A percentile compares a stretch with the other conserved stretches of the same genome.
Evolutionary conservation across 805 yeast genomes (phyloP).

Genomic region (Yarrowia keelungensis): DNA sequence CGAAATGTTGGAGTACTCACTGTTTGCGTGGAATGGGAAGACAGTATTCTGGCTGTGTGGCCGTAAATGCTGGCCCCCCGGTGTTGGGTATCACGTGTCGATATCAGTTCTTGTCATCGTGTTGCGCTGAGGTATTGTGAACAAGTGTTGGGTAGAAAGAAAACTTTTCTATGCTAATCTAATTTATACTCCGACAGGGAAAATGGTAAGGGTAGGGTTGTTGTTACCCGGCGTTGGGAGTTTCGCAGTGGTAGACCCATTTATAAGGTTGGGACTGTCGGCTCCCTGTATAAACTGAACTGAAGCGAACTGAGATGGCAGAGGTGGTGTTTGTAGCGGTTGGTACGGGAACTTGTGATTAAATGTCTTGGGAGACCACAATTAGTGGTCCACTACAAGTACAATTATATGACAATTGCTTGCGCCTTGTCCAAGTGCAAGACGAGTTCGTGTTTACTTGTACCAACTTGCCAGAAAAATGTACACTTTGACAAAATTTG

Average conservation of each 20-base stretch:
- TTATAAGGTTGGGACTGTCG: constrained; percentile 4
- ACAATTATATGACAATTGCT: no score
- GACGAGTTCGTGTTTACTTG: no score
- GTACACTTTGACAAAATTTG: no score
- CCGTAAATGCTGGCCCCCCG: not conserved
- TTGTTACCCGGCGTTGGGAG: constrained; percentile 33
- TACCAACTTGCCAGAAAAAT: no score
- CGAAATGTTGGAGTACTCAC: constrained; percentile 2
- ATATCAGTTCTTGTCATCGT: not conserved
- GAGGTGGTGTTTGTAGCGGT: no score
- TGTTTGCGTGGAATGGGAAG: not conserved
- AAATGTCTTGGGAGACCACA: no score
- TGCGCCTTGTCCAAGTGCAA: no score
- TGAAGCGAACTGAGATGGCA: no score
- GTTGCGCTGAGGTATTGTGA: not conserved
- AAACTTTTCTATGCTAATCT: constrained; percentile 13
- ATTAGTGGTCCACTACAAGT: no score
- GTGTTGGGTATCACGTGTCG: constrained; percentile 14
- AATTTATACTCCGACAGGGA: constrained; percentile 2
- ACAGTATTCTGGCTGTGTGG: no score
- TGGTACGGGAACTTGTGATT: no score
- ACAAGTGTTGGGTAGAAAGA: constrained; percentile 27
- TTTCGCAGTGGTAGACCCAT: not conserved
- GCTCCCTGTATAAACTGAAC: no score
- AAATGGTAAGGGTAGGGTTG: constrained; percentile 14